phyloP scores from a whole-genome alignment of 1,284 basidiomycete species.

The Ustilago vetiveriae region DNA sequence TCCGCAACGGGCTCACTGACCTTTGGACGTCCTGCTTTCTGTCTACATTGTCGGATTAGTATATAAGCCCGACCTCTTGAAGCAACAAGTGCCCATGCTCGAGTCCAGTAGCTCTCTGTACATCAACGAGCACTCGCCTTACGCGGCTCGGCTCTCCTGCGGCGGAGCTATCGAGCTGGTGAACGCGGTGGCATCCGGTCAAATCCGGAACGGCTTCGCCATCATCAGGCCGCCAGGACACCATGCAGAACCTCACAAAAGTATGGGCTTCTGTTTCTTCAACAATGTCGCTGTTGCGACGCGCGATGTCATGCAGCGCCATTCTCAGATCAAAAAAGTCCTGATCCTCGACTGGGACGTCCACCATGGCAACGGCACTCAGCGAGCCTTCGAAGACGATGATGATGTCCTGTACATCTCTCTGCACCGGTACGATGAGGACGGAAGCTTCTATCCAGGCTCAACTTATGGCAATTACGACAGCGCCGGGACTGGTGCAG shows the following conservation, averaged over 20 bases:
- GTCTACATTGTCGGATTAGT: background rate
- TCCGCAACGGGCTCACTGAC: too few relatives aligned
- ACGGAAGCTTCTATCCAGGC: constrained; percentile 83
- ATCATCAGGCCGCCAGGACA: constrained; percentile 97
- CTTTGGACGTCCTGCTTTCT: too few relatives aligned
- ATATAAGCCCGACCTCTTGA: constrained; percentile 41
- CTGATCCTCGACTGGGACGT: constrained; percentile 98
- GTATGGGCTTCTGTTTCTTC: constrained; percentile 99
- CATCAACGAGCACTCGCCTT: constrained; percentile 84
- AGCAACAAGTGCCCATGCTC: constrained; percentile 75
- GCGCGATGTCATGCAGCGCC: constrained; percentile 68
- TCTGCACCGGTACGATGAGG: constrained; percentile 86
- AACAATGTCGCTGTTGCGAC: constrained; percentile 97
- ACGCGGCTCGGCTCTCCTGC: constrained; percentile 85
- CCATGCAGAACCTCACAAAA: constrained; percentile 95
- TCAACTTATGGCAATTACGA: constrained; percentile 86
- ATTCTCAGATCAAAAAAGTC: constrained; percentile 77
- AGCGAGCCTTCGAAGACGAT: constrained; percentile 92
- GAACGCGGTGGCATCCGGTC: constrained; percentile 82
- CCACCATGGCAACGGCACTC: constrained; percentile 98
- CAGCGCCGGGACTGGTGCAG: constrained; percentile 83
- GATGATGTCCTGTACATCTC: constrained; percentile 93
- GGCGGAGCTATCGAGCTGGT: constrained; percentile 93
- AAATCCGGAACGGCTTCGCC: constrained; percentile 87
- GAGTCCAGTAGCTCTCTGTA: constrained; percentile 86